Conservation (phyloP, 345 rosid species). For the Alliaria petiolata region DNA sequence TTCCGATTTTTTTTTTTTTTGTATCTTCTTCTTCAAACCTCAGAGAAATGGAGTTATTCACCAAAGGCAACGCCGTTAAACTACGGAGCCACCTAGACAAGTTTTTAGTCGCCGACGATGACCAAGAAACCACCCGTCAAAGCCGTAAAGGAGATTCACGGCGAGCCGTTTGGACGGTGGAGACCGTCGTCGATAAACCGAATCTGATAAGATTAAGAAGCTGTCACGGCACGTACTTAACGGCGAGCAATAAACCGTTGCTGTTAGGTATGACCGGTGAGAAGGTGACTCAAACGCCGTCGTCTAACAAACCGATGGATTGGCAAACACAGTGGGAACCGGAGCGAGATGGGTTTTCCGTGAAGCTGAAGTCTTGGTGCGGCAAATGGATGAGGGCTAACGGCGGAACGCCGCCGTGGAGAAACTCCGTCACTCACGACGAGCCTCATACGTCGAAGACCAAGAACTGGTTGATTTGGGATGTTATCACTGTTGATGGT, state of each 20-base stretch:
- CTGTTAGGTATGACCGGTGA: constrained; percentile 88
- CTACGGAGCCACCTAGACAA: constrained; percentile 84
- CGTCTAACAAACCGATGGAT: constrained; percentile 35
- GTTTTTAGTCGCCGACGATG: constrained; percentile 75
- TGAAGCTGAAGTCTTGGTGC: constrained; percentile 58
- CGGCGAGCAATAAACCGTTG: constrained; percentile 70
- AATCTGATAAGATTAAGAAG: constrained; percentile 49
- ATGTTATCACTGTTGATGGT: constrained; percentile 47
- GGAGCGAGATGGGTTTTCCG: constrained; percentile 63
- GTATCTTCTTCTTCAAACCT: neutral
- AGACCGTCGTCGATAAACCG: constrained; percentile 46
- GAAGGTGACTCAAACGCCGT: constrained; percentile 50
- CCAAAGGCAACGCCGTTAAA: constrained; percentile 57
- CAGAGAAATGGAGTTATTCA: constrained; percentile 62
- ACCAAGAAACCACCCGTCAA: constrained; percentile 59
- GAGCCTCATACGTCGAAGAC: constrained; percentile 60
- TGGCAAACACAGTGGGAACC: constrained; percentile 84
- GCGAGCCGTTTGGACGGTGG: constrained; percentile 68
- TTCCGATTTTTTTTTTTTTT: neutral
- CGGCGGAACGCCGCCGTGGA: constrained; percentile 94
- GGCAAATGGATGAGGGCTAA: constrained; percentile 72
- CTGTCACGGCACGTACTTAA: constrained; percentile 60
- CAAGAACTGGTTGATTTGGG: constrained; percentile 78
- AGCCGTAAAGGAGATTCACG: constrained; percentile 54
- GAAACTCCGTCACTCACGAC: constrained; percentile 84